Base-by-base conservation (phyloP, 2,329 filamentous ascomycete genomes). In the Xylariaceae sp. region DNA sequence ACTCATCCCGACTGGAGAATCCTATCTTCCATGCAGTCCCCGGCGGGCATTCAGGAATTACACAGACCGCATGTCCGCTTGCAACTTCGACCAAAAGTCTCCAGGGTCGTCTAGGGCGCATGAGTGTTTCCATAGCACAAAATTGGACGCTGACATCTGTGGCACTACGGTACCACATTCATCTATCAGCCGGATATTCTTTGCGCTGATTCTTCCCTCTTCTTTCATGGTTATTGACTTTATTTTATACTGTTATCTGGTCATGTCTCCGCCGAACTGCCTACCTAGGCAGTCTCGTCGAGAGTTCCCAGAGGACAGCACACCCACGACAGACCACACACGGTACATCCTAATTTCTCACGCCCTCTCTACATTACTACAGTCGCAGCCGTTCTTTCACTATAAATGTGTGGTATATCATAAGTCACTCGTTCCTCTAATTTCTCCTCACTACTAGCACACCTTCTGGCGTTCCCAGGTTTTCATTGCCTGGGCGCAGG, bases 401-500 rank as follows among this genome's bases (percentile, higher is more conserved):
- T 44, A 54, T 55, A 53, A 45, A 51, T n/a, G 9, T 42, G 18
- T 30, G 23, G 23, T 51, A 42, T 55, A 17, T 52, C 37, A 44
- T 48, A 34, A 39, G 39, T 59, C 55, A 15, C 42, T 64, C 56
- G 2, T 57, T 59, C 39, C 37, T 44, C 37, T 42, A 42, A 9
- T 35, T 37, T 37, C 57, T 57, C 56, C 57, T 45, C 53, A 44
- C 39, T 18, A 60, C 30, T 42, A 18, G 44, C 59, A 57, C 62
- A 8, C 57, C 2, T 62, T 62, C 8, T 10, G 42, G 60, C 57
- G 53, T 62, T 64, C 58, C 34, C 51, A 3, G 50, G 50, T 48
- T 50, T 51, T 10, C n/a, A 34, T 17, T 45, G 30, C 57, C 35
- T 42, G 54, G n/a, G 47, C 37, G 48, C 44, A 35, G 37, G 49